Evolutionary conservation across 495 filamentous ascomycete species (phyloP), one percentile per base, ranked within the genome.

Genomic region (Aspergillus saccharolyticus): DNA sequence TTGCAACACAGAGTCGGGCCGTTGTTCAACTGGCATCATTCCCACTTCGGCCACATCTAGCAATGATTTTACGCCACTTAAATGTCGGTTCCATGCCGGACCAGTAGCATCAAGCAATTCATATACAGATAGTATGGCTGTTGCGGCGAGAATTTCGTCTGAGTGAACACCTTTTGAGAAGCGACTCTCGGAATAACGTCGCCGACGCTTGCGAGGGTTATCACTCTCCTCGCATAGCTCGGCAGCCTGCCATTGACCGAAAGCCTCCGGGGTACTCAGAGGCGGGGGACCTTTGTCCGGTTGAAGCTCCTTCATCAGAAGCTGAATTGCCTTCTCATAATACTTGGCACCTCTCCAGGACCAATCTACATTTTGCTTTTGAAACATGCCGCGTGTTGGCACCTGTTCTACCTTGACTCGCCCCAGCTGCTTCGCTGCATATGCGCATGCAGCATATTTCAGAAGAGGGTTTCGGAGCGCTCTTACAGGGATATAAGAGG

Each of bases 71-170:
- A 84, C 82, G 9, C 84, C 83, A 61, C 80, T 84, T 46, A 87
- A 66, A 74, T 85, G 83, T n/a, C 82, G 76, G 56, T 78, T 79
- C 83, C 83, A 86, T 20, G 83, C 83, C 9, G 78, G 75, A 3
- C 79, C 79, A 0, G 81, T 81, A 19, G 80, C 80, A 69, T 85
- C 83, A 0, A 85, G 70, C 58, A 85, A 84, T 57, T 86, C 83
- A 66, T 86, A 85, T 4, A 83, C 82, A 53, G 81, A 85, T 22
- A 87, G 64, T 28, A 86, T 85, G 9, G 83, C 83, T 12, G 81
- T 83, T 24, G 84, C 83, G 14, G 83, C 83, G 16, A 85, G 68
- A 15, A 84, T 74, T 57, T 86, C 83, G 58, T 87, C 84, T 12
- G 80, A 81, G 56, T 78, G 77, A 3, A 70, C 69, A 1, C 76